These are phyloP conservation scores for Leccinum fallax DNA, from an alignment of 1,284 basidiomycete genomes.

Conservation along the genomic window DNA sequence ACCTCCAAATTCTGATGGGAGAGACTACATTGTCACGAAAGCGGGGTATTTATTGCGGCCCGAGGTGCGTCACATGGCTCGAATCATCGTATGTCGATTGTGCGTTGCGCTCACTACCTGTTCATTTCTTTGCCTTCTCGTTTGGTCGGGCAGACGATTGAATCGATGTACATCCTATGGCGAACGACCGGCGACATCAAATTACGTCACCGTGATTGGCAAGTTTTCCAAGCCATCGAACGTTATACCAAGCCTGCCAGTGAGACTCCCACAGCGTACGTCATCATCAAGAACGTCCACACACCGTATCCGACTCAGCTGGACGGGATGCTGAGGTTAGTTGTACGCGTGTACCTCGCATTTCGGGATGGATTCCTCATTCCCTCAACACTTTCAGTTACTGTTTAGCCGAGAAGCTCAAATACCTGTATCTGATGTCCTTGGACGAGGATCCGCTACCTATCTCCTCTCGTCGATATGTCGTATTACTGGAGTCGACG, in stretches of 20 bases:
- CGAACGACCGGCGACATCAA: conserved; percentile 64
- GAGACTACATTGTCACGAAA: conserved; percentile 46
- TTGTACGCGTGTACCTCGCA: background rate
- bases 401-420: conserved; percentile 73
- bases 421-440: conserved; percentile 69
- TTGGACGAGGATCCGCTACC: conserved; percentile 58
- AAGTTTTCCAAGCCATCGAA: conserved; percentile 71
- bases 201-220: conserved; percentile 79
- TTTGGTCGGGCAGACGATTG: conserved; percentile 54
- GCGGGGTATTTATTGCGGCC: conserved; percentile 59
- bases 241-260: conserved; percentile 40
- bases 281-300: conserved; percentile 55
- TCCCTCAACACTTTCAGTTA: conserved; percentile 44
- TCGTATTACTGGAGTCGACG: too few species aligned
- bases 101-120: background rate
- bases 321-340: conserved; percentile 15
- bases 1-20: conserved; percentile 15
- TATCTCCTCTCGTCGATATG: conserved; percentile 2
- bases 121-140: background rate
- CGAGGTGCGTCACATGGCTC: conserved; percentile 47
- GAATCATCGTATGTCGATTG: background rate
- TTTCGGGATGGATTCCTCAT: background rate
- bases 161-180: conserved; percentile 72
- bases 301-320: conserved; percentile 24
- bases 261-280: conserved; percentile 55